A percentile compares a stretch with the other conserved stretches of the same genome.
Conservation (phyloP, 495 filamentous ascomycete species). For the Podospora pseudocomata region DNA sequence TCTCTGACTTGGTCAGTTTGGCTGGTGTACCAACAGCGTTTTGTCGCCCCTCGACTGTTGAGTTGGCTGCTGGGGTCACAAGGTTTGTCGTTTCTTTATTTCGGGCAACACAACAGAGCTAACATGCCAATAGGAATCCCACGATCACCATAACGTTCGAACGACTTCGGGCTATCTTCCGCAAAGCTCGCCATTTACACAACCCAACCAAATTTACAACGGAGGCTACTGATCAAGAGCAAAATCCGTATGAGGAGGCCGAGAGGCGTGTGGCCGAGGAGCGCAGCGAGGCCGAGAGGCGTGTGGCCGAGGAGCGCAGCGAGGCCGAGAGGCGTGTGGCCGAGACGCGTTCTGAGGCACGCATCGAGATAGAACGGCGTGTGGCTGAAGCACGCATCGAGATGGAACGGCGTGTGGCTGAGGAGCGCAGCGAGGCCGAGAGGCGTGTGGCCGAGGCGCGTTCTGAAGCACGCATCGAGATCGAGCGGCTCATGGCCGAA, state of each 20-base stretch:
- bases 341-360: background rate
- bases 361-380: background rate
- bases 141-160: constrained; percentile 7
- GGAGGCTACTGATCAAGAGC: background rate
- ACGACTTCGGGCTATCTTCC: constrained; percentile 16
- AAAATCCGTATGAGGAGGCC: background rate
- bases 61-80: constrained; percentile 9
- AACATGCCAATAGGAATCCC: constrained; percentile 15
- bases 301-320: background rate
- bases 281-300: background rate
- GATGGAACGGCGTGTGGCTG: background rate
- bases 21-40: constrained; percentile 15
- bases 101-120: constrained; percentile 3
- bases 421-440: background rate
- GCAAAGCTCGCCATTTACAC: constrained; percentile 3
- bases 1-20: constrained; percentile 16
- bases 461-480: constrained; percentile 2
- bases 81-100: constrained; percentile 9
- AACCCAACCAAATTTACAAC: background rate
- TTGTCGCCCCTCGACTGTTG: constrained; percentile 16
- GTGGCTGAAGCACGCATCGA: constrained; percentile 3
- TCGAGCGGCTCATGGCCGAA: background rate
- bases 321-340: background rate
- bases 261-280: background rate
- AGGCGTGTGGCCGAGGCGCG: constrained; percentile 4